Conservation (phyloP, 768 basidiomycete genomes). For the Leccinum sublutescens region DNA sequence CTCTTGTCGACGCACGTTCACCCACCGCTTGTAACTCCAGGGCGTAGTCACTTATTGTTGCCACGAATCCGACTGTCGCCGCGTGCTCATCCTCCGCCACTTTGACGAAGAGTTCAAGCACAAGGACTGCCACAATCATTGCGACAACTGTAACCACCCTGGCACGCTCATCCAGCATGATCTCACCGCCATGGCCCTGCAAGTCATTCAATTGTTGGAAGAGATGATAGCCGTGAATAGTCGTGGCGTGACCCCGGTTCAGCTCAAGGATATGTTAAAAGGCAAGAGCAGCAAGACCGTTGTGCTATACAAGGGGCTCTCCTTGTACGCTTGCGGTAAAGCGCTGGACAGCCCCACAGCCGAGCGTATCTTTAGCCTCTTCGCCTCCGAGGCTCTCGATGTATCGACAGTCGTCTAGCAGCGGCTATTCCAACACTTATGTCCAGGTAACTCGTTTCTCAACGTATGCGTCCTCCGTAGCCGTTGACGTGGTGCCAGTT, state of each 20-base stretch:
- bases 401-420: conserved; percentile 43
- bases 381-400: conserved; percentile 47
- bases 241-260: conserved; percentile 30
- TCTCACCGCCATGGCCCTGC: conserved; percentile 55
- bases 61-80: conserved; percentile 83
- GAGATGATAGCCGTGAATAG: conserved; percentile 39
- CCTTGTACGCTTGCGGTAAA: conserved; percentile 55
- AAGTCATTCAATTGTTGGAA: conserved; percentile 57
- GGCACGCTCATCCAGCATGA: conserved; percentile 49
- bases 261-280: conserved; percentile 53
- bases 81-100: conserved; percentile 82
- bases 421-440: conserved; percentile 52
- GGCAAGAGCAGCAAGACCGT: conserved; percentile 52
- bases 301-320: conserved; percentile 46
- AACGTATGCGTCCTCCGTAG: neutral
- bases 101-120: conserved; percentile 82
- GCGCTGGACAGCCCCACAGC: conserved; percentile 48
- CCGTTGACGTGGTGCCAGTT: conserved; percentile 13
- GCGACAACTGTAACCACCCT: conserved; percentile 78
- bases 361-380: conserved; percentile 63
- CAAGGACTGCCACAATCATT: conserved; percentile 60
- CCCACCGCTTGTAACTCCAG: conserved; percentile 36
- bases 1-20: neutral
- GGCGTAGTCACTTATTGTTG: conserved; percentile 75
- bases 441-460: conserved; percentile 40